Base-by-base conservation (phyloP, 495 filamentous ascomycete genomes). In the Elaphomyces granulatus region DNA sequence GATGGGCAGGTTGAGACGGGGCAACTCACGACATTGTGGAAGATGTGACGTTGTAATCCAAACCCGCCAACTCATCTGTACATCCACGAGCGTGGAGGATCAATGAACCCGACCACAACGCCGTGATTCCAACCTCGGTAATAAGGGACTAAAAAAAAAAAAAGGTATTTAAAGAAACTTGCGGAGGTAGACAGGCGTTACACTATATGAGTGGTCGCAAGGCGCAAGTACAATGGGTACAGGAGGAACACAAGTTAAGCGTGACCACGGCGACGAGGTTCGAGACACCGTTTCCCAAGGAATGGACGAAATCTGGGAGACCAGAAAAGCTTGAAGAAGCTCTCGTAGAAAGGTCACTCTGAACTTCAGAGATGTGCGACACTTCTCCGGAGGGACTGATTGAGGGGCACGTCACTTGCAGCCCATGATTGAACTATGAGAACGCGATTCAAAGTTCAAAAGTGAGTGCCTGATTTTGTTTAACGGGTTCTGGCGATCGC, bases 1-100 rank as follows among this genome's bases (percentile, higher is more conserved):
- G 36, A 18, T 38, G 12, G 36, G 18, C 19, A 23, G 36, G 14
- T n/a, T 28, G 8, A 34, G 14, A n/a, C n/a, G 21, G 18, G 35
- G 30, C 10, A 34, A 70, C 66, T 70, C 65, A 70, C 66, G 66
- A 68, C 66, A 70, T 70, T 47, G 55, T 65, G 59, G 58, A 60
- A 41, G 52, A 54, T 49, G 51, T 45, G 51, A 63, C 53, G 50
- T 52, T 51, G 48, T 49, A 12, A 28, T 12, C 23, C 6, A 12
- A 28, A 28, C 23, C 23, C 6, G 52, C 40, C 50, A 51, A 54
- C 50, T 63, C 60, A 64, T 63, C 59, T 63, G 60, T 58, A 60
- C 51, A 57, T 59, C 58, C 59, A 63, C 48, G 53, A 45, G 16
- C 18, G 14, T 45, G 37, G 50, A 40, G 51, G 51, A 52, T 54